Evolutionary conservation across 1,139 yeast genomes (phyloP).

Genomic region (Yamadazyma buinensis): DNA sequence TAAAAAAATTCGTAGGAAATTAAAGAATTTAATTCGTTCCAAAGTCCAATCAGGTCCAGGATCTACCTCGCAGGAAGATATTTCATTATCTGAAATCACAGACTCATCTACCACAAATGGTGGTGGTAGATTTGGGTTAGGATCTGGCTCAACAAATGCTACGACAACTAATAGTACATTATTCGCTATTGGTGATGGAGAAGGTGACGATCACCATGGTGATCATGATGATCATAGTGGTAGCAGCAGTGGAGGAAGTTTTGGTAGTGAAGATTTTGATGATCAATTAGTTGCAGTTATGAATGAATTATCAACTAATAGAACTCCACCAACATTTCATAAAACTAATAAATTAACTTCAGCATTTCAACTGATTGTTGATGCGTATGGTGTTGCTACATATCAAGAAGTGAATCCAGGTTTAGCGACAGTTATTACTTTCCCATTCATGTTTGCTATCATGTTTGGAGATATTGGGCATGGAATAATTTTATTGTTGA

Average conservation of each 20-base stretch:
- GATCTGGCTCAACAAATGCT: conserved; percentile 1
- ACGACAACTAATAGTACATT: conserved; percentile 25
- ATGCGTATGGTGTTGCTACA: conserved; percentile 91
- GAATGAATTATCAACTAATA: conserved; percentile 74
- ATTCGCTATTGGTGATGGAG: conserved; percentile 48
- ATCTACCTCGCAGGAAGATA: conserved; percentile 19
- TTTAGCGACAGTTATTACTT: conserved; percentile 87
- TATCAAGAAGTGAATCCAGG: conserved; percentile 97
- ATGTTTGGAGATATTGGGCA: conserved; percentile 99
- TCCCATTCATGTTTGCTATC: conserved; percentile 98
- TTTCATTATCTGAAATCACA: conserved; percentile 16
- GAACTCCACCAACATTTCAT: conserved; percentile 92
- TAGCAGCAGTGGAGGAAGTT: conserved; percentile 12
- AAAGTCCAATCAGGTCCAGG: conserved; percentile 15
- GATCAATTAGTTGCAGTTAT: conserved; percentile 53
- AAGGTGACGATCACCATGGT: conserved; percentile 2
- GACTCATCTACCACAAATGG: neutral
- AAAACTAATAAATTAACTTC: conserved; percentile 86
- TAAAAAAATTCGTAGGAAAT: conserved; percentile 20
- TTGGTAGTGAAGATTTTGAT: conserved; percentile 22
- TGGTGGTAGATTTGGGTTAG: conserved; percentile 2
- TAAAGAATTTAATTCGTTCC: conserved; percentile 23
- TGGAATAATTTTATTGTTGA: conserved; percentile 74
- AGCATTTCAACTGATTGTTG: conserved; percentile 90
- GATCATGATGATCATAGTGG: conserved; percentile 2